Conservation (phyloP, 768 basidiomycete species). For the Russula brevipes region DNA sequence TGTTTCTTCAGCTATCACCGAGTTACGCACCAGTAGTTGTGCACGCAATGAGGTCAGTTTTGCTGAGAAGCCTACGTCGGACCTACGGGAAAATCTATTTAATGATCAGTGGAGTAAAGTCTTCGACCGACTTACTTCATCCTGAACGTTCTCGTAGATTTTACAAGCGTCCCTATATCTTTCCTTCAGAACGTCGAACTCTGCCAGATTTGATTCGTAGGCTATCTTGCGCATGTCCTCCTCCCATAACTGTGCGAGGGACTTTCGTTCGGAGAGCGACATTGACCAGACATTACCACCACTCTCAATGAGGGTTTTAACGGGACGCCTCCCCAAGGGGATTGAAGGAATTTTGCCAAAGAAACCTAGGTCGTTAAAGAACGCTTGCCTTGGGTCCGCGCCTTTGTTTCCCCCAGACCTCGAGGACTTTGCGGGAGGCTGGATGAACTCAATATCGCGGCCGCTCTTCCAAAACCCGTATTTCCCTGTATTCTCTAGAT, state of each 20-base stretch:
- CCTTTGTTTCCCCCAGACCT: not conserved
- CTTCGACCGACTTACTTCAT: conserved; percentile 43
- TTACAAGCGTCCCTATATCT: conserved; percentile 39
- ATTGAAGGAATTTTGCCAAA: conserved; percentile 34
- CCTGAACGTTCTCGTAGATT: conserved; percentile 38
- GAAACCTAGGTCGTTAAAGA: conserved; percentile 39
- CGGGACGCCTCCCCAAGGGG: conserved; percentile 35
- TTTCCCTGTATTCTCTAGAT: conserved; percentile 6
- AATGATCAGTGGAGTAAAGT: not conserved
- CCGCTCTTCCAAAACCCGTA: conserved; percentile 23
- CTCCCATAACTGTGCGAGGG: conserved; percentile 45
- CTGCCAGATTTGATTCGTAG: conserved; percentile 32
- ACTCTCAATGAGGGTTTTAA: conserved; percentile 34
- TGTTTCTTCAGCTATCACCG: not conserved
- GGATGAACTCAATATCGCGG: conserved; percentile 22
- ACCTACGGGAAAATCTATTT: conserved; percentile 35
- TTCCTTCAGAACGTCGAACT: conserved; percentile 42
- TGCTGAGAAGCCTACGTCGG: conserved; percentile 48
- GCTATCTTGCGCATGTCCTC: conserved; percentile 35
- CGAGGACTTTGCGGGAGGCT: not conserved
- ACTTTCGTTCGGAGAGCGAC: conserved; percentile 45
- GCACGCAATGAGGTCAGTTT: conserved; percentile 63
- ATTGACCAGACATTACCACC: conserved; percentile 48
- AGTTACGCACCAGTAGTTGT: conserved; percentile 61
- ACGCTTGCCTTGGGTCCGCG: conserved; percentile 16